Conservation (phyloP, 2,329 filamentous ascomycete genomes). For the Hypoxylon sp. region DNA sequence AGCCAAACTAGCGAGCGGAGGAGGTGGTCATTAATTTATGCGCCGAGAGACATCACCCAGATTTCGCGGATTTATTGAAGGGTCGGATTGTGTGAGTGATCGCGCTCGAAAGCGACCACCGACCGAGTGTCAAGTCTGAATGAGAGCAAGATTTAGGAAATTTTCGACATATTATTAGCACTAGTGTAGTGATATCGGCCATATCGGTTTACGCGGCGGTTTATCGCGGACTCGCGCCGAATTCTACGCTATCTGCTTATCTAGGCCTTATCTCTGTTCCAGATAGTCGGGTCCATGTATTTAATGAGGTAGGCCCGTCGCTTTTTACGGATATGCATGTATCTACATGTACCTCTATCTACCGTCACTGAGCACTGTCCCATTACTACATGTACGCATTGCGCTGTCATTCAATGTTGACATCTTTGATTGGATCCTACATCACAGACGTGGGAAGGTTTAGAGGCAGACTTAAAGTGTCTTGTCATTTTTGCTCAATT, state of each 20-base stretch:
- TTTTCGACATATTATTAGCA: slow-evolving; percentile 37
- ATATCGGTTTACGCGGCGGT: slow-evolving; percentile 36
- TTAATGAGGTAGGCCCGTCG: background rate
- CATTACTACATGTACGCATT: background rate
- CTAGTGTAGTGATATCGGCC: slow-evolving; percentile 32
- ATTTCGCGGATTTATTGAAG: slow-evolving; percentile 5
- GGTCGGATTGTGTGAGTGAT: slow-evolving; percentile 9
- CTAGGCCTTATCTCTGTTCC: slow-evolving; percentile 12
- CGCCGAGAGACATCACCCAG: slow-evolving; percentile 20
- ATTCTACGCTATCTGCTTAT: slow-evolving; percentile 12
- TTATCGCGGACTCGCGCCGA: slow-evolving; percentile 21
- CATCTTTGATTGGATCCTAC: too few species aligned
- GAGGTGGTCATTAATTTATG: slow-evolving; percentile 23
- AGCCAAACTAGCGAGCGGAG: slow-evolving; percentile 21
- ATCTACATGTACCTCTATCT: too few species aligned
- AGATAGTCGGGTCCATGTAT: slow-evolving; percentile 21
- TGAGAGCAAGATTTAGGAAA: slow-evolving; percentile 18
- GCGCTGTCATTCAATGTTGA: background rate
- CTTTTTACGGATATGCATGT: slow-evolving; percentile 8
- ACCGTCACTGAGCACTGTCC: too few species aligned
- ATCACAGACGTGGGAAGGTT: background rate
- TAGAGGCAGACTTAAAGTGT: background rate
- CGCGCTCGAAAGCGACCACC: slow-evolving; percentile 42
- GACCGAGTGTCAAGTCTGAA: slow-evolving; percentile 19
- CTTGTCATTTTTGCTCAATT: slow-evolving; percentile 27